These are phyloP conservation scores for Beauveria varroae DNA, from an alignment of 2,329 filamentous ascomycete species.

Conservation along the genomic window DNA sequence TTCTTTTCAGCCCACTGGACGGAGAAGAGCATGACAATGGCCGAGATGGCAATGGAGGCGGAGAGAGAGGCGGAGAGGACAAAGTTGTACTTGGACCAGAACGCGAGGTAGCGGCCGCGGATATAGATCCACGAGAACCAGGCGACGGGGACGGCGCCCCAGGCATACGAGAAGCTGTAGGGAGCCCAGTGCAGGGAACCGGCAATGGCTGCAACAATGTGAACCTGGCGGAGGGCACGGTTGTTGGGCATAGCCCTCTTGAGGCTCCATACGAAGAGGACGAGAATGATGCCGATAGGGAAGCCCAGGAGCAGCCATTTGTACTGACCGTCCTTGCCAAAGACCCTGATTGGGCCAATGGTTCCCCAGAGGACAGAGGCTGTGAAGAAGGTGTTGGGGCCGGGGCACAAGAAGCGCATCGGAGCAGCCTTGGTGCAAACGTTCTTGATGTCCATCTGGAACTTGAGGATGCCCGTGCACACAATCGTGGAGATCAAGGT, in stretches of 20 bases:
- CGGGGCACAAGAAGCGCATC: constrained; percentile 30
- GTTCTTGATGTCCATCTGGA: constrained; percentile 26
- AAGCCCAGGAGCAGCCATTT: constrained; percentile 32
- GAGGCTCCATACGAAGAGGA: constrained; percentile 29
- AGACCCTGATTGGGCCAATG: constrained; percentile 35
- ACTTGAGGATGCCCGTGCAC: constrained; percentile 36
- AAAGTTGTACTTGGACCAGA: constrained; percentile 45
- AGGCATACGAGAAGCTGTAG: constrained; percentile 39
- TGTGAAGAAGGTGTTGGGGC: constrained; percentile 33
- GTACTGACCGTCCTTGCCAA: constrained; percentile 33
- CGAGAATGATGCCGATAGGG: constrained; percentile 29
- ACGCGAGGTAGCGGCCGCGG: constrained; percentile 34
- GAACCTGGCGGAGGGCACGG: constrained; percentile 30
- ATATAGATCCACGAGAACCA: constrained; percentile 42
- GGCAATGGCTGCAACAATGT: constrained; percentile 34
- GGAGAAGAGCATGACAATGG: constrained; percentile 41
- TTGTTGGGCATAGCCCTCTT: constrained; percentile 25
- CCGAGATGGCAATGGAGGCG: constrained; percentile 37
- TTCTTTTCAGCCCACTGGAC: constrained; percentile 31
- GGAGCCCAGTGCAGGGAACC: constrained; percentile 34
- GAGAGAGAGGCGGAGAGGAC: constrained; percentile 40
- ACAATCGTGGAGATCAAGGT: constrained; percentile 39
- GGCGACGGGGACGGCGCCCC: constrained; percentile 39
- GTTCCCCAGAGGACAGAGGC: constrained; percentile 39
- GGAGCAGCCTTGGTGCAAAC: constrained; percentile 31